phyloP scores from a whole-genome alignment of 2,329 filamentous ascomycete genomes.

The Fusarium sp. region DNA sequence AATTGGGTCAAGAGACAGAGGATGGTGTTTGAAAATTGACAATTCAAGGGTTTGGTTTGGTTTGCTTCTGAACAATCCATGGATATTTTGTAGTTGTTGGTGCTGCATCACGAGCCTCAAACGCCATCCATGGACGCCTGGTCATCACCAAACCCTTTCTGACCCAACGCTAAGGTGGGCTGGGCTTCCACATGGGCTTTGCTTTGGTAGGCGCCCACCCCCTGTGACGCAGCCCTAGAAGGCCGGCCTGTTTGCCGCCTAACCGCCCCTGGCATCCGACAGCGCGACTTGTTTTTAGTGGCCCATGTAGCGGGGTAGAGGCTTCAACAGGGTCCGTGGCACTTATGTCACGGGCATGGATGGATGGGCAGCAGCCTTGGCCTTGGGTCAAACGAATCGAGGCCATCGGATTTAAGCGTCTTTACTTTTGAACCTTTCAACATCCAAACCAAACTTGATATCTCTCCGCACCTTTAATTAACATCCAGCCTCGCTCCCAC shows the following conservation, averaged over 20 bases:
- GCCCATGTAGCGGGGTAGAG: constrained; percentile 28
- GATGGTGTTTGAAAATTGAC: constrained; percentile 38
- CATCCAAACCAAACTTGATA: constrained; percentile 9
- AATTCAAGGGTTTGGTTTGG: constrained; percentile 25
- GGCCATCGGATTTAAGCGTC: constrained; percentile 18
- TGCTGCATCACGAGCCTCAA: constrained; percentile 1
- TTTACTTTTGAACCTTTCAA: background rate
- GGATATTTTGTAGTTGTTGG: too few relatives aligned
- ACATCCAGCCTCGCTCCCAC: background rate
- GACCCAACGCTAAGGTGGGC: background rate
- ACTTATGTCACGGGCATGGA: constrained; percentile 31
- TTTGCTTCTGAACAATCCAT: constrained; percentile 8
- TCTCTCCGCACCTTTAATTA: background rate
- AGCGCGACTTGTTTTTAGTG: constrained; percentile 16
- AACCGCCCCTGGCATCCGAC: constrained; percentile 2
- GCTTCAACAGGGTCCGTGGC: constrained; percentile 24
- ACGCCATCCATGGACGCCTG: background rate
- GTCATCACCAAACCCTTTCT: background rate
- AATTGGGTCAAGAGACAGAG: constrained; percentile 29
- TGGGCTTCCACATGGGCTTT: background rate
- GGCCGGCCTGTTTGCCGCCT: constrained; percentile 7
- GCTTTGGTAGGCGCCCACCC: background rate
- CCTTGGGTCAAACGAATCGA: constrained; percentile 25
- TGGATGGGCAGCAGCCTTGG: constrained; percentile 2
- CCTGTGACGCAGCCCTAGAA: constrained; percentile 14